Conservation (phyloP, 1,284 basidiomycete species). For the Xerocomus amazonicus region DNA sequence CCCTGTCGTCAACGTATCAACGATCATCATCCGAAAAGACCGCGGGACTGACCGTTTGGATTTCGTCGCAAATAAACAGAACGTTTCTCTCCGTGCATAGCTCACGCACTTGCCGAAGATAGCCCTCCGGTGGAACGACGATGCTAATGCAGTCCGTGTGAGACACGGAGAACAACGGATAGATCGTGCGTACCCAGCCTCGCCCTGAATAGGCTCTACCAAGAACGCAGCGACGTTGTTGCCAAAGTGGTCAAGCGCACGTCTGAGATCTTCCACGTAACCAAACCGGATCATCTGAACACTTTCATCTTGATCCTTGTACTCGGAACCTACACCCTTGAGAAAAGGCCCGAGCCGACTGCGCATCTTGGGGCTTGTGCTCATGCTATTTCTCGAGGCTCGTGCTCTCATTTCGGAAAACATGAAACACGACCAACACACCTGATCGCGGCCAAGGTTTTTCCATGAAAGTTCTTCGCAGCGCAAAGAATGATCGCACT, state of each 20-base stretch:
- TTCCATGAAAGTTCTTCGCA: conserved; percentile 93
- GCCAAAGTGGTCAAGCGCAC: conserved; percentile 80
- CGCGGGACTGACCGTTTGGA: conserved; percentile 72
- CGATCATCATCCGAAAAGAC: not conserved
- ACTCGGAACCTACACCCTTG: conserved; percentile 79
- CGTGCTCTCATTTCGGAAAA: no score
- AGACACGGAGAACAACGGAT: not conserved
- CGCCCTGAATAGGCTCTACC: conserved; percentile 97
- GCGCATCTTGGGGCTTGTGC: conserved; percentile 90
- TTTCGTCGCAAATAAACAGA: conserved; percentile 96
- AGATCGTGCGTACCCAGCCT: conserved; percentile 77
- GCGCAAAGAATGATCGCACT: conserved; percentile 88
- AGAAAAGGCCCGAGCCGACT: conserved; percentile 91
- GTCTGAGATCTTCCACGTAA: conserved; percentile 76
- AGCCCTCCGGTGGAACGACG: conserved; percentile 86
- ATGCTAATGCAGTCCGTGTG: conserved; percentile 51
- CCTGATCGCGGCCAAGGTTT: conserved; percentile 89
- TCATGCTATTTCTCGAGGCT: conserved; percentile 59
- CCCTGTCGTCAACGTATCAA: conserved; percentile 45
- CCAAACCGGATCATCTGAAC: conserved; percentile 74
- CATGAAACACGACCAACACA: conserved; percentile 23
- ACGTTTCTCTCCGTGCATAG: conserved; percentile 95
- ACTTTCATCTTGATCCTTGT: conserved; percentile 47
- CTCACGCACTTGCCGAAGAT: conserved; percentile 73
- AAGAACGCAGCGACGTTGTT: conserved; percentile 89